Evolutionary conservation across 352 stramenopile species (phyloP), one percentile per base, ranked within the genome.

Genomic region (Globisporangium nagaii): DNA sequence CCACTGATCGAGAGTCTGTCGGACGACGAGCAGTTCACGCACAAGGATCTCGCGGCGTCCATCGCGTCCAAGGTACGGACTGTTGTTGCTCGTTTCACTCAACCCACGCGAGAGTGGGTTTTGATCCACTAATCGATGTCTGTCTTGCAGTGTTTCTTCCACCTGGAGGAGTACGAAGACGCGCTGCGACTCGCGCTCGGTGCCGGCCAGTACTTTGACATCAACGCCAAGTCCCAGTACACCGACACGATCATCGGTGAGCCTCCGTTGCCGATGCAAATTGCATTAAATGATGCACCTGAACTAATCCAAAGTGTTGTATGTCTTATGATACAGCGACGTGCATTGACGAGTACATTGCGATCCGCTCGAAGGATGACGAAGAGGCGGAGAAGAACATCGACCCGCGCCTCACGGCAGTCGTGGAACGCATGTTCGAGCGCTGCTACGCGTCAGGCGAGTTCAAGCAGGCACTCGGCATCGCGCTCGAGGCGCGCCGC

Each of bases 391-490:
- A 95, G 34, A 80, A 86, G 49, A 71, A 75, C 36, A 68, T 97
- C 32, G 87, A 96, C 60, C 79, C 92, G 46, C 89, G 97, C 49
- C 86, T 99, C 36, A 89, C 93, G 58, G 77, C 77, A 5, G 95
- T 99, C 53, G 95, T 99, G 2, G 91, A 99, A 62, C 85, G 89
- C 58, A 98, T 99, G 90, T 98, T 99, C 68, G 83, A 98, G 60
- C 84, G 95, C 43, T 99, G 96, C 70, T 99, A 98, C 69, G 60
- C 74, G 5, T 86, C 96, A 30, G 91, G 88, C 46, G 83, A 96
- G 53, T 99, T 93, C 67, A 90, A 90, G 56, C 96, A 99, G 70
- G 97, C 97, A 17, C 77, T 99, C 32, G 97, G 97, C 27, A 96
- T 99, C 50, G 96, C 97, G 2, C 78, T 99, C 17, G 97, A 99